Evolutionary conservation across 2,329 filamentous ascomycete genomes (phyloP), one percentile per base, ranked within the genome.

Genomic region (Colletotrichum sublineola): DNA sequence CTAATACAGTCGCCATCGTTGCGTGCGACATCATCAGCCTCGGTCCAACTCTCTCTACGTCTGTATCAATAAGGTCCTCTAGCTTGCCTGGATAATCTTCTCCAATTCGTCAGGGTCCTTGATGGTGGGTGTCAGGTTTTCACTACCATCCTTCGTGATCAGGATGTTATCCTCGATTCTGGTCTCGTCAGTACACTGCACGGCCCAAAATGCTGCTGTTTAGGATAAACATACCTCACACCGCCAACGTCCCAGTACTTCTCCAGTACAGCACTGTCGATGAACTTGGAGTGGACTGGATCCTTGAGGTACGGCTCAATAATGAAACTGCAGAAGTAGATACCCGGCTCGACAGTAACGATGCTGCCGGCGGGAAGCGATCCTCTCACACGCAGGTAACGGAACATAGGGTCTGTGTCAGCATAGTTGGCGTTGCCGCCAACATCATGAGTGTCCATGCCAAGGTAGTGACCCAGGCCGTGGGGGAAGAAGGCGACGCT

Each of bases 341-440:
- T 91, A 60, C 96, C 96, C 15, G 96, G 96, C 85, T 99, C 96
- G 50, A 98, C 96, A 0, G 96, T 99, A 65, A 99, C 91, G 33
- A 99, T 94, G 62, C 92, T 92, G 9, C 74, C 92, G 0, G 91
- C 92, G 0, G 94, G 94, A 60, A 98, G 81, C 31, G 83, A 87
- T 15, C 93, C 92, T 65, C 96, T 86, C 50, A 97, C 91, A 56
- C 96, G 88, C 73, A 99, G 84, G 79, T 98, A 98, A 65, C 90
- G 88, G 83, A 98, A 98, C 87, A 98, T 90, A 46, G 89, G 85
- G 80, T 99, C 95, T 72, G 88, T 85, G 79, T 99, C 96, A 11
- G 86, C 86, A 77, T 93, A 94, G 81, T 95, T 92, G 46, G 93
- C 86, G 80, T 94, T 91, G 31, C 93, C 94, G 73, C 93, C 93